Evolutionary conservation across 345 rosid genomes (phyloP).

Genomic region (Sisymbrium irio): DNA sequence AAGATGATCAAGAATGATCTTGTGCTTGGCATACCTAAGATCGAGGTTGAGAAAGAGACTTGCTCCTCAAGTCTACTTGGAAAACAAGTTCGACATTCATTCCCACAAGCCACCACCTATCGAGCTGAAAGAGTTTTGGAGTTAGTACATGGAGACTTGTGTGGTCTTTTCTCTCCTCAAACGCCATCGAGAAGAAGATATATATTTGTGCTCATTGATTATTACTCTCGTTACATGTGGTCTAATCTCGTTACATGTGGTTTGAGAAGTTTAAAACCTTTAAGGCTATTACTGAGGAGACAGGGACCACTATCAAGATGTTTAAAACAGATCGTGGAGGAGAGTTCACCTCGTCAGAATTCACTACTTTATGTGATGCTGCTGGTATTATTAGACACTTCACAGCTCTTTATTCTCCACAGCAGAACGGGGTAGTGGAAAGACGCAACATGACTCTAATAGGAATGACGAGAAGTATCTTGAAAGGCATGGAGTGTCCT

Average conservation of each 20-base stretch:
- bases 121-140: too few relatives aligned
- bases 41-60: not conserved
- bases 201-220: not conserved
- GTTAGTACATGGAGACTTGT: too few relatives aligned
- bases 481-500: not conserved
- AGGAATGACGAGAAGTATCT: too few relatives aligned
- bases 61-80: not conserved
- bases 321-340: not conserved
- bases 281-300: too few relatives aligned
- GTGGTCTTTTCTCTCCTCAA: too few relatives aligned
- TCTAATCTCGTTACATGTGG: not conserved
- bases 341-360: not conserved
- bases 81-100: too few relatives aligned
- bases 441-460: not conserved
- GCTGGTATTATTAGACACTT: not conserved
- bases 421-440: not conserved
- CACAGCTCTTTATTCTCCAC: not conserved
- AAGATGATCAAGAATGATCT: not conserved
- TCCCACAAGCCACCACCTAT: too few relatives aligned
- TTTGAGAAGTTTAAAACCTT: not conserved
- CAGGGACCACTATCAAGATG: too few relatives aligned
- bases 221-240: not conserved
- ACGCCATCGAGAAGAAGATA: too few relatives aligned
- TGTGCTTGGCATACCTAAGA: not conserved
- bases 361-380: not conserved